Evolutionary conservation across 345 rosid genomes (phyloP), one percentile per base, ranked within the genome.

Genomic region (Orychophragmus violaceus): DNA sequence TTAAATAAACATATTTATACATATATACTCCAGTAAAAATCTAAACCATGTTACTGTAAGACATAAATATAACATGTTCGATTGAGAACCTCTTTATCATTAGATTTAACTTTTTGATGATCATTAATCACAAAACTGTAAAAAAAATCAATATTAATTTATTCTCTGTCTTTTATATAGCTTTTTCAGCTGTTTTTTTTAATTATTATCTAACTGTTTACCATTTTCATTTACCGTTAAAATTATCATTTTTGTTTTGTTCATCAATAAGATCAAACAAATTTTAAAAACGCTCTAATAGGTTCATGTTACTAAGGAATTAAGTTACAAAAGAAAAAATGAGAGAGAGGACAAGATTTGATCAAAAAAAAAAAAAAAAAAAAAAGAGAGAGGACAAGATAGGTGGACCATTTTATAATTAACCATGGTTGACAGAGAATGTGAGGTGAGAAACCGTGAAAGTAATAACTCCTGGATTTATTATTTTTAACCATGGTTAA

Each of bases 391-490:
- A 61, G 14, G 11, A 66, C 30, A 60, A 53, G 21, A 59, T 5
- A 51, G 44, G 46, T 59, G 62, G 68, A 41, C 54, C 36, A 41
- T 57, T 39, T 13, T 2, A 21, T 19, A 39, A 12, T 17, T 42
- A 59, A 74, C 77, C 62, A 17, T 45, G 66, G 65, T 75, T 44
- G 21, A 23, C 22, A 28, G 4, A 17, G 5, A 5, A 19, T 18
- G 21, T 27, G 59, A 30, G 61, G 28, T 49, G n/a, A n/a, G n/a
- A n/a, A n/a, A n/a, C n/a, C n/a, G n/a, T n/a, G 17, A 58, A 59
- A 59, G 49, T 53, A 64, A 59, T 59, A 73, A 73, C 76, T 72
- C 61, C 33, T 65, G 71, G 56, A n/a, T 13, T 30, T 22, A 51
- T 8, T 5, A 51, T 8, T 5, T 21, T 73, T 53, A 59, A 76